Percentiles rank a stretch among this genome's conserved stretches.
Conservation (phyloP, 2,329 filamentous ascomycete genomes). For the Trichoderma breve region DNA sequence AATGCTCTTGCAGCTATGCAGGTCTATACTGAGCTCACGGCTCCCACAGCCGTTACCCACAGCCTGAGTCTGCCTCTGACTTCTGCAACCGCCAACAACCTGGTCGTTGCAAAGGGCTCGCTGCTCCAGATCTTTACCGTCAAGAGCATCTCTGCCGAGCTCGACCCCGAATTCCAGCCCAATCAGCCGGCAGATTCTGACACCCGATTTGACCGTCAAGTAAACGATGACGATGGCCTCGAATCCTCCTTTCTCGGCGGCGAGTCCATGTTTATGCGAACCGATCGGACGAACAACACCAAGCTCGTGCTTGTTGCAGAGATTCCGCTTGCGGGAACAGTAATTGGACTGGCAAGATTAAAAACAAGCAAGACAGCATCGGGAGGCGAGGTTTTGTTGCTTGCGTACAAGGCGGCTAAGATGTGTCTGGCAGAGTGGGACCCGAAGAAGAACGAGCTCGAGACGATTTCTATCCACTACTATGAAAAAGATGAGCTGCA, state of each 20-base stretch:
- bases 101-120: slow-evolving; percentile 89
- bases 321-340: slow-evolving; percentile 76
- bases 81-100: slow-evolving; percentile 72
- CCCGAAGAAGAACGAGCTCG: slow-evolving; percentile 71
- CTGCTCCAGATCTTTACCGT: slow-evolving; percentile 86
- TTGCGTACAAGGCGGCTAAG: slow-evolving; percentile 88
- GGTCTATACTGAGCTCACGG: slow-evolving; percentile 93
- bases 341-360: slow-evolving; percentile 78
- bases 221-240: slow-evolving; percentile 61
- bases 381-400: slow-evolving; percentile 77
- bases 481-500: slow-evolving; percentile 93
- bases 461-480: slow-evolving; percentile 93
- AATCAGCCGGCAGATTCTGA: slow-evolving; percentile 40
- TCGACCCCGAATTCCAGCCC: slow-evolving; percentile 47
- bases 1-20: slow-evolving; percentile 65
- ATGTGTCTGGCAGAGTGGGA: slow-evolving; percentile 95
- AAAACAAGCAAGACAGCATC: slow-evolving; percentile 70
- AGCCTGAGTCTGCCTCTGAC: slow-evolving; percentile 77
- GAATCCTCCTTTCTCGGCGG: slow-evolving; percentile 65
- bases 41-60: slow-evolving; percentile 91
- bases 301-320: slow-evolving; percentile 85
- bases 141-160: slow-evolving; percentile 63
- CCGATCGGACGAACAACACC: slow-evolving; percentile 63
- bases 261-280: slow-evolving; percentile 59
- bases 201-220: slow-evolving; percentile 50